Conservation (phyloP, 345 rosid species). For the Boechera retrofracta region DNA sequence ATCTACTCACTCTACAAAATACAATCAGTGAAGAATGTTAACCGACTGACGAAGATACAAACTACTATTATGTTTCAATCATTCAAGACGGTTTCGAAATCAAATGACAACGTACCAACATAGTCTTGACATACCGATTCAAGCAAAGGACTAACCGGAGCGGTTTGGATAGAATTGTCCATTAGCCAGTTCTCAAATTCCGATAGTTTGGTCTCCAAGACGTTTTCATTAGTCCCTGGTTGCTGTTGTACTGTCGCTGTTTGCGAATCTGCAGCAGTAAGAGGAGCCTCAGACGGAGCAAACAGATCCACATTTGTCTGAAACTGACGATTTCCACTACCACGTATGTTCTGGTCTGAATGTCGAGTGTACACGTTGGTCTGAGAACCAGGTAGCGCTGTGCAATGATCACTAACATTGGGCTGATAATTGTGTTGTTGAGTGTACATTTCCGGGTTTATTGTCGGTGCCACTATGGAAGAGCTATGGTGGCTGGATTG, state of each 20-base stretch:
- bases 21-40: background rate
- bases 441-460: constrained; percentile 18
- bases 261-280: background rate
- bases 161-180: constrained; percentile 37
- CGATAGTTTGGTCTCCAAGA: constrained; percentile 35
- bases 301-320: constrained; percentile 34
- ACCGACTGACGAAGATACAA: constrained; percentile 8
- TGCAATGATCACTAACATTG: constrained; percentile 4
- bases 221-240: constrained; percentile 33
- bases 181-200: constrained; percentile 45
- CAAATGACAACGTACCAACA: constrained; percentile 34
- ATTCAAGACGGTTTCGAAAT: constrained; percentile 43
- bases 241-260: constrained; percentile 28
- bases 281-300: constrained; percentile 3
- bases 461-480: constrained; percentile 16
- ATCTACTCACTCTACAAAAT: constrained; percentile 22
- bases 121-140: constrained; percentile 24
- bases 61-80: constrained; percentile 21
- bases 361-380: constrained; percentile 18
- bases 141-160: constrained; percentile 22
- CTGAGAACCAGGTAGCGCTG: constrained; percentile 19
- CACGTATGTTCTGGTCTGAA: constrained; percentile 19
- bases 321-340: constrained; percentile 16
- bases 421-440: constrained; percentile 19
- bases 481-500: constrained; percentile 23